These are phyloP conservation scores for Rhizopus sp. DNA, from an alignment of 371 early-diverging fungal genomes.

Conservation along the genomic window DNA sequence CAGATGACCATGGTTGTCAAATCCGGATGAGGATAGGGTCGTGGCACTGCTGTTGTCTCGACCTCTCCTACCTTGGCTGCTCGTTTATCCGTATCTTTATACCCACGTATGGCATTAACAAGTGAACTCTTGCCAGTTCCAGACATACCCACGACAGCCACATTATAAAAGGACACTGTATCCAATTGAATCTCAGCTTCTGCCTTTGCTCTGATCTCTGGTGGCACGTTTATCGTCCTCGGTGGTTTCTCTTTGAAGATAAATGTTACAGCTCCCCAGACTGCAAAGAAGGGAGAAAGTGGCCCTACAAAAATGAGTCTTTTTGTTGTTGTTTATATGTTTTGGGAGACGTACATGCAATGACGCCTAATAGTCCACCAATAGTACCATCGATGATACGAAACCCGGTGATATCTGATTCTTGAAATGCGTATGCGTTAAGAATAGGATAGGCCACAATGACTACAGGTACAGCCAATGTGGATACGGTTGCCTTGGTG, in stretches of 20 bases:
- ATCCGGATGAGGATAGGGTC: constrained; percentile 47
- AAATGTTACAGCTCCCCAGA: constrained; percentile 42
- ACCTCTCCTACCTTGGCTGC: constrained; percentile 46
- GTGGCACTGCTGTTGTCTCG: constrained; percentile 40
- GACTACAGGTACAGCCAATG: constrained; percentile 47
- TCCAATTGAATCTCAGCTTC: constrained; percentile 36
- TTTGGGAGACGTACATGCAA: constrained; percentile 36
- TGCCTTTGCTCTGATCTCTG: constrained; percentile 31
- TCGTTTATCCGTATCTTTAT: constrained; percentile 32
- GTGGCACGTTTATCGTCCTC: constrained; percentile 29
- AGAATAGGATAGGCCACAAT: constrained; percentile 51
- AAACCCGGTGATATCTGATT: constrained; percentile 44
- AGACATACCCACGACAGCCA: constrained; percentile 45
- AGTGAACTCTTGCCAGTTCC: constrained; percentile 55
- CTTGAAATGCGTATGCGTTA: constrained; percentile 46
- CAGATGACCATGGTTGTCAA: constrained; percentile 43
- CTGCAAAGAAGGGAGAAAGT: constrained; percentile 47
- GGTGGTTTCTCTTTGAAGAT: constrained; percentile 42
- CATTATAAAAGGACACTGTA: constrained; percentile 44
- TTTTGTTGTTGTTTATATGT: background rate
- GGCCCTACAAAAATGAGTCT: constrained; percentile 37
- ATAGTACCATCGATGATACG: constrained; percentile 46
- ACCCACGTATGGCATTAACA: constrained; percentile 49
- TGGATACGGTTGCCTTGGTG: constrained; percentile 42
- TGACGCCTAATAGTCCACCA: constrained; percentile 47